phyloP scores from a whole-genome alignment of 352 stramenopile genomes.

The Phytophthora quininea region DNA sequence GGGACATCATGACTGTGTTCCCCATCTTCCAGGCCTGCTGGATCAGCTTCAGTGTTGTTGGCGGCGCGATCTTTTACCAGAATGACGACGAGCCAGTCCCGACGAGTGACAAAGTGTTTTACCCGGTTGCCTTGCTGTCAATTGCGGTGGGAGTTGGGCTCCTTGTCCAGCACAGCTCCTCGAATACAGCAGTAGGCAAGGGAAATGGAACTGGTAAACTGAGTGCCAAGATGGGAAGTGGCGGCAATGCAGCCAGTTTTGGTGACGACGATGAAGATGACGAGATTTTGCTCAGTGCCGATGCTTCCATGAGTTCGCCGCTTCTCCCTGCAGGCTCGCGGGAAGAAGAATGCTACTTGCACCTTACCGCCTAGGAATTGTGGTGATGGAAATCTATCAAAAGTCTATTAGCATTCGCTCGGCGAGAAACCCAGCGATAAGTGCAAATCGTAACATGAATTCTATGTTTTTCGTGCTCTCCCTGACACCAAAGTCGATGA shows the following conservation, averaged over 20 bases:
- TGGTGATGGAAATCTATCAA: slow-evolving; percentile 24
- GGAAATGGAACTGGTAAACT: slow-evolving; percentile 13
- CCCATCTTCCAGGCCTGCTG: slow-evolving; percentile 89
- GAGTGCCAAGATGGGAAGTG: slow-evolving; percentile 20
- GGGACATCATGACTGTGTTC: slow-evolving; percentile 91
- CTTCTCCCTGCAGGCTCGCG: slow-evolving; percentile 50
- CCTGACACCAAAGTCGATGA: background rate
- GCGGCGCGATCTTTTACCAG: slow-evolving; percentile 86
- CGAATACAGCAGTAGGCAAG: slow-evolving; percentile 3
- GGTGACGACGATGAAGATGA: slow-evolving; percentile 50
- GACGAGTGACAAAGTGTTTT: slow-evolving; percentile 66
- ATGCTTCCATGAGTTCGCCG: slow-evolving; percentile 71
- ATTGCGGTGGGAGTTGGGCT: slow-evolving; percentile 74
- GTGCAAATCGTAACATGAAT: slow-evolving; percentile 1
- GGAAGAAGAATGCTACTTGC: slow-evolving; percentile 61
- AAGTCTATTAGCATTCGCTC: slow-evolving; percentile 23
- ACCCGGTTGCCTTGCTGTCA: slow-evolving; percentile 71
- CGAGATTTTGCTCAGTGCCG: slow-evolving; percentile 59
- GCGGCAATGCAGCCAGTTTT: slow-evolving; percentile 23
- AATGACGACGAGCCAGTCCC: slow-evolving; percentile 62
- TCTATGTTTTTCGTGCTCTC: slow-evolving; percentile 1
- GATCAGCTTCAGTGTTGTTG: slow-evolving; percentile 90
- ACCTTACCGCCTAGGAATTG: slow-evolving; percentile 37
- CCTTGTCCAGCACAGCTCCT: slow-evolving; percentile 73
- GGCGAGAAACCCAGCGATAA: slow-evolving; percentile 2